Evolutionary conservation across 305 asterid genomes (phyloP), one percentile per base, ranked within the genome.

Genomic region (Fraxinus nigra): DNA sequence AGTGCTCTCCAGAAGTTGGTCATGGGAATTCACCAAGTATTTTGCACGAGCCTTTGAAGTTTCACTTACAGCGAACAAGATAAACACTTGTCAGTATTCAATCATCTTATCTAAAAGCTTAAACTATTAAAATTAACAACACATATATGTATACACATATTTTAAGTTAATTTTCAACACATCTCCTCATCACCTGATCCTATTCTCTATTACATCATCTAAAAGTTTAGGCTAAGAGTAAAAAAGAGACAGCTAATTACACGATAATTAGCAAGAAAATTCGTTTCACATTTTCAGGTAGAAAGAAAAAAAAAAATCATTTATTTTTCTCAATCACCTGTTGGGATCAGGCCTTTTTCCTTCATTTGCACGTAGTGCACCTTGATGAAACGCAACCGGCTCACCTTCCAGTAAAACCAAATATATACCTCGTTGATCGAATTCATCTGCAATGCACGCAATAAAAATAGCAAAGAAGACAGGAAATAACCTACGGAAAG

Each of bases 391-490:
- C 20, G 98, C 98, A 40, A 83, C 93, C 3, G 97, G 93, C 32
- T 91, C 90, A 26, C 97, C 98, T 43, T 95, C 97, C 65, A 91
- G 85, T 59, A 91, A 75, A 80, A 95, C 90, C 79, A 93, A 75
- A 82, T 92, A 93, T 79, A 88, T 91, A 26, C 89, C 81, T 73
- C 86, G 83, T 56, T 13, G 37, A 67, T 93, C 89, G 33, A 63
- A 63, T 63, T 63, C 33, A 86, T 89, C 93, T 1, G 86, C 86
- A 18, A 61, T 69, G 86, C 90, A 87, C 28, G 88, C 76, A 78
- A 83, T 67, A 5, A 88, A 78, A 16, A 87, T 0, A 28, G 84
- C 40, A 0, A 88, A 51, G 59, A 86, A 74, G 18, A 87, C 37
- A 18, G 85, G 11, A n/a, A 85, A 63, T n/a, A 85, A 30, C 24